A percentile compares a stretch with the other conserved stretches of the same genome.
phyloP scores from a whole-genome alignment of 495 filamentous ascomycete species.

The Neurospora sp. region DNA sequence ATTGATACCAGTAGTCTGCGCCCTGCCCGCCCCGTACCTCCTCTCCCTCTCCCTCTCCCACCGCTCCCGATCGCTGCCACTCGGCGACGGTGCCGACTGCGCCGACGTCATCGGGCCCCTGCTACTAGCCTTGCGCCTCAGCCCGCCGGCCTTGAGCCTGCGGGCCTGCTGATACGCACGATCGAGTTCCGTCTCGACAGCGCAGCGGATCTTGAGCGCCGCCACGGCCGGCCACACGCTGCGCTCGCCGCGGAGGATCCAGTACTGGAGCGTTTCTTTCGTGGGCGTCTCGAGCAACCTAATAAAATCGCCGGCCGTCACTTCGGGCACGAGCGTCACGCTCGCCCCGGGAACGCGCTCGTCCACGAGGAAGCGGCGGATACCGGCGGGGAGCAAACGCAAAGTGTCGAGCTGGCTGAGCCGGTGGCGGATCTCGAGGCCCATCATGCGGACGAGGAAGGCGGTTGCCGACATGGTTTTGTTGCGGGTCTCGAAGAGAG shows the following conservation, averaged over 20 bases:
- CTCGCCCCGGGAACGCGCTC: slow-evolving; percentile 75
- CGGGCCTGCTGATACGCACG: slow-evolving; percentile 70
- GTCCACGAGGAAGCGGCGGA: slow-evolving; percentile 76
- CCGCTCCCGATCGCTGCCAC: not conserved
- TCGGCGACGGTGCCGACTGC: not conserved
- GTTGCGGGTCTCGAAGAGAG: slow-evolving; percentile 47
- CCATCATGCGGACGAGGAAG: slow-evolving; percentile 57
- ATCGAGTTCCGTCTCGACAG: slow-evolving; percentile 79
- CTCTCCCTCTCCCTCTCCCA: not conserved
- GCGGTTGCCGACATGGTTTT: slow-evolving; percentile 46
- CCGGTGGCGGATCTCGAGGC: slow-evolving; percentile 71
- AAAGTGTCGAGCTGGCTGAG: slow-evolving; percentile 73
- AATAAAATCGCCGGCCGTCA: slow-evolving; percentile 59
- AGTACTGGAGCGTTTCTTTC: slow-evolving; percentile 63
- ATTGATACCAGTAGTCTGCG: not conserved
- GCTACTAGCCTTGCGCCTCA: slow-evolving; percentile 28
- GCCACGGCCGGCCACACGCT: slow-evolving; percentile 89
- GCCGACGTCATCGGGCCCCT: slow-evolving; percentile 2
- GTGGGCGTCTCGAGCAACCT: slow-evolving; percentile 74
- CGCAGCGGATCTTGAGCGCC: slow-evolving; percentile 73
- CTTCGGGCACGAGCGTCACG: slow-evolving; percentile 72
- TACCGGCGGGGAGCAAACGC: slow-evolving; percentile 53
- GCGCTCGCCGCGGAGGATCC: slow-evolving; percentile 75
- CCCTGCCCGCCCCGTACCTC: not conserved
- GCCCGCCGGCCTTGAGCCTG: slow-evolving; percentile 40